Evolutionary conservation across 371 early-diverging fungal species (phyloP).

Genomic region (Actinomucor elegans): DNA sequence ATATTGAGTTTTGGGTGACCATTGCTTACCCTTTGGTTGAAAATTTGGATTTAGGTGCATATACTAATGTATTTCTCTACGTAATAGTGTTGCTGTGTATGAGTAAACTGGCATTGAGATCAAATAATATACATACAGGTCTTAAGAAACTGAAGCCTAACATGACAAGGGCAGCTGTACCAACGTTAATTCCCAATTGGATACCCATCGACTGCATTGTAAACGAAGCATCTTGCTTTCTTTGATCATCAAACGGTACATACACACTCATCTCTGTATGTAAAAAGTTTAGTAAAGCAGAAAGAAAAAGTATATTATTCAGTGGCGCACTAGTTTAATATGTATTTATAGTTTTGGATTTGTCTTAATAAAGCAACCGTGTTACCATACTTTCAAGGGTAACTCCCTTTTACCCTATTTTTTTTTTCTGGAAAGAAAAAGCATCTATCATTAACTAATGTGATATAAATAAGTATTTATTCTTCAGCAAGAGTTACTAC

Average conservation of each 20-base stretch:
- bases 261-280: slow-evolving; percentile 16
- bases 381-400: no score
- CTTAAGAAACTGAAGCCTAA: slow-evolving; percentile 45
- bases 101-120: neutral
- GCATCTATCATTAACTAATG: no score
- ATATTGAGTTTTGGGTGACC: no score
- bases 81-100: neutral
- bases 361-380: neutral
- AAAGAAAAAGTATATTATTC: slow-evolving; percentile 3
- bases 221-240: slow-evolving; percentile 37
- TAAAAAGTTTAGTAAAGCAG: neutral
- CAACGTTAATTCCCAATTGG: slow-evolving; percentile 52
- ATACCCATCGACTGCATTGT: slow-evolving; percentile 46
- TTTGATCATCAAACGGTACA: slow-evolving; percentile 33
- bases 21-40: slow-evolving; percentile 35
- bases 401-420: no score
- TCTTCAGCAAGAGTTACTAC: no score
- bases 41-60: slow-evolving; percentile 45
- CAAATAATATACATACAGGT: slow-evolving; percentile 29
- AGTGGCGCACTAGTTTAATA: neutral
- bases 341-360: neutral
- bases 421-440: no score
- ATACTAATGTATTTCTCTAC: slow-evolving; percentile 40
- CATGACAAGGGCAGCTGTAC: slow-evolving; percentile 44
- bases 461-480: no score